These are phyloP conservation scores for Kwoniella dendrophila DNA, from an alignment of 768 basidiomycete genomes.

Conservation along the genomic window DNA sequence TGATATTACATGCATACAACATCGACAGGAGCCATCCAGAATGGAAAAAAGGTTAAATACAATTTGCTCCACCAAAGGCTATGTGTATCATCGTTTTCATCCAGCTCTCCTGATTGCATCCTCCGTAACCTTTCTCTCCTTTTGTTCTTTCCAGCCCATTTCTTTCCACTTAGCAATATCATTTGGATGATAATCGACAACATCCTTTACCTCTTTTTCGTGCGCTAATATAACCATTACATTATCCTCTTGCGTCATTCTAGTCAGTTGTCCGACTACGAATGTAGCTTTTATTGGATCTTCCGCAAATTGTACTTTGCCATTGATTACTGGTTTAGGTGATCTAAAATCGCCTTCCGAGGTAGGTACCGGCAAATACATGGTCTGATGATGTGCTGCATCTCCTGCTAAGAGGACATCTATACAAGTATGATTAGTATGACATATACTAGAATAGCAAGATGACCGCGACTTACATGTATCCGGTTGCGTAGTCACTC, in stretches of 20 bases:
- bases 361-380: constrained; percentile 34
- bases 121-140: constrained; percentile 16
- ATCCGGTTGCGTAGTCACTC: constrained; percentile 32
- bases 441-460: background rate
- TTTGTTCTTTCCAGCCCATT: constrained; percentile 37
- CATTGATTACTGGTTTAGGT: constrained; percentile 19
- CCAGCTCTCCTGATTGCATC: background rate
- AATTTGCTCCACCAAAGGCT: background rate
- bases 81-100: background rate
- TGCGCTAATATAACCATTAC: constrained; percentile 44
- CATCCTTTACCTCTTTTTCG: constrained; percentile 28
- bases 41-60: background rate
- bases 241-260: constrained; percentile 35
- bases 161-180: constrained; percentile 28
- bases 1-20: background rate
- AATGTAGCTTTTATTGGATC: constrained; percentile 22
- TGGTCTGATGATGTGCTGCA: constrained; percentile 30
- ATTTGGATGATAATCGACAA: constrained; percentile 26
- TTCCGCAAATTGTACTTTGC: constrained; percentile 18
- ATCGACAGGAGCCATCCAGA: background rate
- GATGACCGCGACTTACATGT: constrained; percentile 26
- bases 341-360: constrained; percentile 10
- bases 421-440: background rate
- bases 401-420: constrained; percentile 40
- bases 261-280: constrained; percentile 25